A percentile compares a stretch with the other conserved stretches of the same genome.
Evolutionary conservation across 768 basidiomycete genomes (phyloP).

Genomic region (Pisolithus marmoratus): DNA sequence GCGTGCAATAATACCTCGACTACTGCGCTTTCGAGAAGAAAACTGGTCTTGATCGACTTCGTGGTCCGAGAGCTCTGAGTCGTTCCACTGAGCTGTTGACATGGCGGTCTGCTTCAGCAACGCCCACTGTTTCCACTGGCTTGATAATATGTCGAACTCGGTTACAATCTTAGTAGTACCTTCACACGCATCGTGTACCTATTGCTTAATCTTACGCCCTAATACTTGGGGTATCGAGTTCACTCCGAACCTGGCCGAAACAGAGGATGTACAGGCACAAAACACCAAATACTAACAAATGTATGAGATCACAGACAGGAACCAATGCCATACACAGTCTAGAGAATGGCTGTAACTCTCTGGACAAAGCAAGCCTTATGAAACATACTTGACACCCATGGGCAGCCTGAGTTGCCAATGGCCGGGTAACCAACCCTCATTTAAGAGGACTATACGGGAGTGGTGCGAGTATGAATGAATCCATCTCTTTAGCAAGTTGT

Average conservation of each 20-base stretch:
- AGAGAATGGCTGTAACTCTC: not conserved
- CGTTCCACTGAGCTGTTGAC: constrained; percentile 41
- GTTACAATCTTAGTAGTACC: constrained; percentile 3
- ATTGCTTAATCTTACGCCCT: not conserved
- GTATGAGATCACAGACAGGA: not conserved
- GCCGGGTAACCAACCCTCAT: constrained; percentile 27
- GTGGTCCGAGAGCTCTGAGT: constrained; percentile 58
- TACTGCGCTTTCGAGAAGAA: constrained; percentile 54
- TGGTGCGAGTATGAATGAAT: constrained; percentile 75
- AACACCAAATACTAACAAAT: too few species aligned
- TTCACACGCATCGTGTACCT: constrained; percentile 12
- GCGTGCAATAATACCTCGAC: constrained; percentile 41
- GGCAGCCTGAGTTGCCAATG: not conserved
- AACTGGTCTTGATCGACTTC: constrained; percentile 39
- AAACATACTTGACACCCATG: not conserved
- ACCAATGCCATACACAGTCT: not conserved
- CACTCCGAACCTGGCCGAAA: too few species aligned
- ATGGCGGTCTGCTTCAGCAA: constrained; percentile 5
- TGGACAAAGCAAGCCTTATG: not conserved
- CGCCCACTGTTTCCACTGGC: too few species aligned
- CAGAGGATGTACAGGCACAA: too few species aligned
- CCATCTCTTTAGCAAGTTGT: constrained; percentile 82
- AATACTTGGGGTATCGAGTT: too few species aligned
- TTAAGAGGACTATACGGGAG: constrained; percentile 83
- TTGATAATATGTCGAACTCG: not conserved